Base-by-base conservation (phyloP, 192 early-diverging fungal species). In the Dissophora ornata region DNA sequence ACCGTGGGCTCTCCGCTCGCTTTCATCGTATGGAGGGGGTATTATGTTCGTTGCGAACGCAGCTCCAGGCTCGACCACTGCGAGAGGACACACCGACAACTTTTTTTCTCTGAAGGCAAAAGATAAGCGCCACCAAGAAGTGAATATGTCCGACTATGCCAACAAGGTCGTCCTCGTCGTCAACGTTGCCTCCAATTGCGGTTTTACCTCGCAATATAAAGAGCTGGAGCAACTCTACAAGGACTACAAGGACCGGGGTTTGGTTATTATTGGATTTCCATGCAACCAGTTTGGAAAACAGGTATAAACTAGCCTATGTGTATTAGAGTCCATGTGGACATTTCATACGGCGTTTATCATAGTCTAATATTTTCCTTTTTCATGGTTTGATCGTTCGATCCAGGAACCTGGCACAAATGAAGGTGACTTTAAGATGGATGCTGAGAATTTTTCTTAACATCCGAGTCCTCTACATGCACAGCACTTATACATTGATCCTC, bases 161-260 rank as follows among this genome's bases (percentile, higher is more conserved):
- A 87, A 86, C 84, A 93, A 94, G 74, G 90, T 90, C 16, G 87
- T 93, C n/a, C 82, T 98, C 22, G 79, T 96, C 25, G 93, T 95
- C 66, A 98, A 98, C 73, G 90, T 94, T 9, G 96, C 95, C 16
- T 94, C 92, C 61, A 87, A 93, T 77, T 97, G 96, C 82, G 94
- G 95, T 5, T 93, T 92, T 65, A 94, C 94, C 18, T 68, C 80
- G 2, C 94, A 96, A 70, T 93, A 93, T 78, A 62, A 67, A 18
- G 90, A 83, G 5, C 81, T 95, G 16, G 85, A 93, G 71, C 53
- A 85, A 42, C 75, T 95, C 40, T 84, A 93, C 78, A 59, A 91
- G 34, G 80, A 84, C 33, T 90, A 90, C 71, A 78, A 84, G 19
- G 85, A 86, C 52, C 58, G 82, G 42, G 95, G 93, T 11, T 86